These are phyloP conservation scores for Fistulifera pelliculosa DNA, from an alignment of 108 stramenopile genomes.

Conservation along the genomic window DNA sequence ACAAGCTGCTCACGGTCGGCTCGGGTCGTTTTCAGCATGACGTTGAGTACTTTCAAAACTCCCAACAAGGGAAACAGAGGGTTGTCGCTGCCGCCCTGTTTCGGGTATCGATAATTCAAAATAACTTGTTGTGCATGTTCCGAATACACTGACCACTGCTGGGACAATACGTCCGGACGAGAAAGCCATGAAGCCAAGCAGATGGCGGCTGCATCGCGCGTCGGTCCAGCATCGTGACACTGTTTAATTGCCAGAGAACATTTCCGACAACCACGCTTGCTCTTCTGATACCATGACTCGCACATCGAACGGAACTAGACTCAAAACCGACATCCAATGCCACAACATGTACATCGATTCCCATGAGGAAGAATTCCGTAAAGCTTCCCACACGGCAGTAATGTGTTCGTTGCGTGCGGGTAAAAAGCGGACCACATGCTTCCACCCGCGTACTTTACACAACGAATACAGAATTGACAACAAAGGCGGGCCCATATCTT, in stretches of 20 bases:
- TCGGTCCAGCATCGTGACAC: conserved; percentile 82
- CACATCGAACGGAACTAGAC: conserved; percentile 90
- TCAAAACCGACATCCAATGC: conserved; percentile 92
- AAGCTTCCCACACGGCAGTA: conserved; percentile 68
- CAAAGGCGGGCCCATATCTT: conserved; percentile 13
- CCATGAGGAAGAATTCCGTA: conserved; percentile 65
- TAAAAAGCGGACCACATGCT: conserved; percentile 76
- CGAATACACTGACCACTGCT: conserved; percentile 4
- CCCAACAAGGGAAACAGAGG: conserved; percentile 65
- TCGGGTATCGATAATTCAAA: neutral
- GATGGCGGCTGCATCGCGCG: conserved; percentile 83
- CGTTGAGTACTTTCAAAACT: conserved; percentile 64
- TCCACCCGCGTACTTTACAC: conserved; percentile 89
- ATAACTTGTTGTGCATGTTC: conserved; percentile 51
- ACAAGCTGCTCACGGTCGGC: conserved; percentile 38
- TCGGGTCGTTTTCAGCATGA: conserved; percentile 55
- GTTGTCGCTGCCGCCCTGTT: conserved; percentile 7
- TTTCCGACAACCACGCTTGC: conserved; percentile 9
- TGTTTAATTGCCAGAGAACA: conserved; percentile 43
- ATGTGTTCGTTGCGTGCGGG: conserved; percentile 90
- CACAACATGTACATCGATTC: conserved; percentile 89
- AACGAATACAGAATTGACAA: conserved; percentile 82
- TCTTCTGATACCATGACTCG: conserved; percentile 64
- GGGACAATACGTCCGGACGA: conserved; percentile 76
- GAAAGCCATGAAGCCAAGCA: conserved; percentile 86